Evolutionary conservation across 495 filamentous ascomycete species (phyloP), one percentile per base, ranked within the genome.

Genomic region (Zalerion maritima): DNA sequence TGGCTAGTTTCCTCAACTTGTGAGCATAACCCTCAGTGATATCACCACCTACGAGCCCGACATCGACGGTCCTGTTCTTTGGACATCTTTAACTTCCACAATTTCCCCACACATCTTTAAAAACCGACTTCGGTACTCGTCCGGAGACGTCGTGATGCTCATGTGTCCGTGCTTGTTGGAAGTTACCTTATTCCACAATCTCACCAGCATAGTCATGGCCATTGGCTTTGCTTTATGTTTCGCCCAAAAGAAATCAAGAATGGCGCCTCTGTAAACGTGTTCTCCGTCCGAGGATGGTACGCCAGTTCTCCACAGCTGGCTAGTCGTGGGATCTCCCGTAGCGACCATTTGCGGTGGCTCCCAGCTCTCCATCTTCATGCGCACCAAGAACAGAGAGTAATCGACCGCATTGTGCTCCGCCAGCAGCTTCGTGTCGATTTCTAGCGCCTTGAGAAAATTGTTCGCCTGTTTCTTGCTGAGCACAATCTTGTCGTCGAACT

Each of bases 161-260:
- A 81, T 81, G 4, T 62, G 71, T 0, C 75, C 76, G 28, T 67
- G 57, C 13, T 50, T 36, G 5, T 41, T 41, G 23, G 57, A 41
- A 8, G 53, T 60, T 16, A 77, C 36, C 2, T 71, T 37, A 36
- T 80, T 79, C 40, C 71, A 80, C 1, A 60, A 50, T 10, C 64
- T 61, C 21, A 80, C 59, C 18, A 78, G 47, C 0, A 67, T 57
- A 3, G 76, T 75, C 63, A 79, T 60, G 0, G 64, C 59, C 43
- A 58, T 63, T 2, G 75, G 64, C 28, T 68, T 69, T 1, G 73
- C 31, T 37, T 69, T 75, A 50, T 79, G 74, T 42, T 70, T 72
- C 1, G 71, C 70, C 71, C 75, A 80, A 50, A 80, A 78, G 39
- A 79, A 80, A 46, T 80, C 75, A 24, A 81, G 47, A 14, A 79